phyloP scores from a whole-genome alignment of 208 protist species.

The Balamuthia mandrillaris region DNA sequence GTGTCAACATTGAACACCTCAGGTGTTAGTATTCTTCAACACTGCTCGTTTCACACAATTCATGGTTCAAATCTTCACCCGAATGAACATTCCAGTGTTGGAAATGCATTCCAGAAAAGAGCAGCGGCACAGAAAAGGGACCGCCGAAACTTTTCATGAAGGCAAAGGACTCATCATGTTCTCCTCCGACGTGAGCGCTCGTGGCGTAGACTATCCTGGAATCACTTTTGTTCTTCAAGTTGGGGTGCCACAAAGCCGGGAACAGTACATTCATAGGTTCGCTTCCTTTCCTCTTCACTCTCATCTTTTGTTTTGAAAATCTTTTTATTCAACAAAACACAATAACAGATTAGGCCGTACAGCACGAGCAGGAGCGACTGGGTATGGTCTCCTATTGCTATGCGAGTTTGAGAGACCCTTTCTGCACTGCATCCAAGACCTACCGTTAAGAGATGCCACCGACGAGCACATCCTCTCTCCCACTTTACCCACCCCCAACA shows the following conservation, averaged over 20 bases:
- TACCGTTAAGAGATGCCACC: background rate
- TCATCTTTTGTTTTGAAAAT: no score
- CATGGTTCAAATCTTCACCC: conserved; percentile 97
- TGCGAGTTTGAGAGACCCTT: background rate
- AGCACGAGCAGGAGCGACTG: background rate
- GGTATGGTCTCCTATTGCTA: background rate
- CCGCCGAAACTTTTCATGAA: conserved; percentile 99
- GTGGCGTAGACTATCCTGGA: conserved; percentile 97
- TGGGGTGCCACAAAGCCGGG: background rate
- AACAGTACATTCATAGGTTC: background rate
- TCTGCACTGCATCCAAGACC: background rate
- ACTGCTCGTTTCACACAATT: conserved; percentile 96
- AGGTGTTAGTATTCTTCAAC: conserved; percentile 98
- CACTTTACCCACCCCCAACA: no score
- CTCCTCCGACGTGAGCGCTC: conserved; percentile 98
- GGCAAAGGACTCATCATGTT: conserved; percentile 94
- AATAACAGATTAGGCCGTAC: background rate
- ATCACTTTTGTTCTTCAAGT: conserved; percentile 98
- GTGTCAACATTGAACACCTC: conserved; percentile 30
- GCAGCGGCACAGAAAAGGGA: conserved; percentile 96
- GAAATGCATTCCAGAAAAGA: conserved; percentile 98
- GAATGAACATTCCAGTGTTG: conserved; percentile 95
- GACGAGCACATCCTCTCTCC: background rate
- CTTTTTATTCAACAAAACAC: no score
- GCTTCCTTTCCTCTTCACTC: no score